Base-by-base conservation (phyloP, 495 filamentous ascomycete genomes). In the Bacidia gigantensis region DNA sequence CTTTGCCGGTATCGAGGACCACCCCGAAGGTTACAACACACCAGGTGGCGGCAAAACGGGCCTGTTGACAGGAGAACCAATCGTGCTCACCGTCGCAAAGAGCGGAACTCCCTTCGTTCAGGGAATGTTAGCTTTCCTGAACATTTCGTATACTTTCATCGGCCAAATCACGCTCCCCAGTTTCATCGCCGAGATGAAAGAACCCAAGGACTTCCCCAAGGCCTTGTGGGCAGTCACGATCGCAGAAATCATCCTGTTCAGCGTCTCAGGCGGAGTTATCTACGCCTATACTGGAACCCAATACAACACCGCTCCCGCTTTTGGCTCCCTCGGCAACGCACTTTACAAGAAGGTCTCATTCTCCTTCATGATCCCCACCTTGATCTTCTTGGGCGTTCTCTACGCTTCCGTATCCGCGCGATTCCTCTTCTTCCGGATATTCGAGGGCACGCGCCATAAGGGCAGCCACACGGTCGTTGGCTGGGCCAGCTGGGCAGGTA, bases 91-190 rank as follows among this genome's bases (percentile, higher is more conserved):
- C 2, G 59, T 87, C 38, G 84, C 87, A 0, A 63, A 77, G n/a
- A 64, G 68, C 2, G 75, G 78, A n/a, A 89, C 86, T 0, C 82
- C 82, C 0, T 92, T 88, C 52, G 84, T 94, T 14, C 68, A 70
- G 3, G 87, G 83, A 7, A 76, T 90, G 67, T 86, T 76, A 46
- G 87, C 87, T 1, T 92, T 92, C 67, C 68, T 93, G 57, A 94
- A 94, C 64, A 93, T 94, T 61, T 80, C 77, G 65, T 94, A 92
- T 65, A 94, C 87, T 5, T 92, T 94, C 66, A 92, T 94, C 56
- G 87, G 87, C 2, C 87, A 94, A 63, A 94, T 94, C 64, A 94
- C 87, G 0, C 72, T 94, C 22, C 87, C 87, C 2, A 86, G 81
- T 59, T 94, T 94, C 70, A 94, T 94, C 56, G 87, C 87, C 3